A percentile compares a stretch with the other conserved stretches of the same genome.
phyloP scores from a whole-genome alignment of 1,284 basidiomycete genomes.

The Ceratobasidium sp. region DNA sequence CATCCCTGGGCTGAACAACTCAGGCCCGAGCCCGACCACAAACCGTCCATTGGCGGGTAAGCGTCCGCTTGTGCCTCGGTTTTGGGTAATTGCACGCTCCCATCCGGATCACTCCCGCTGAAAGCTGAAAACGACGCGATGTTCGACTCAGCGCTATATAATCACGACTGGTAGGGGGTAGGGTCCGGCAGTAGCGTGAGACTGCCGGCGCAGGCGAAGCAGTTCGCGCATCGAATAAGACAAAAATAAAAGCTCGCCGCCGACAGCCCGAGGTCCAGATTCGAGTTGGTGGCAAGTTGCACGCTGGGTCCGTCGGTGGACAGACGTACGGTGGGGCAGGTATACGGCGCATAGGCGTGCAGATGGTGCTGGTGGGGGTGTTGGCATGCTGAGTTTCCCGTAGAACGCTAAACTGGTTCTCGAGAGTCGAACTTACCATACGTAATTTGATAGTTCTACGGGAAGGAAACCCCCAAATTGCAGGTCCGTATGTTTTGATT shows the following conservation, averaged over 20 bases:
- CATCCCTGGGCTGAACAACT: constrained; percentile 16
- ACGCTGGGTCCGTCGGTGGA: constrained; percentile 57
- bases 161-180: not conserved
- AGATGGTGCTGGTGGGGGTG: constrained; percentile 54
- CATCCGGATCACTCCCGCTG: constrained; percentile 18
- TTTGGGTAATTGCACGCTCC: constrained; percentile 12
- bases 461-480: no score
- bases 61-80: constrained; percentile 17
- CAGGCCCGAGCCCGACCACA: not conserved
- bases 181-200: constrained; percentile 38
- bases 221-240: constrained; percentile 27
- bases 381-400: no score
- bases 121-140: constrained; percentile 9
- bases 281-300: constrained; percentile 65
- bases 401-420: no score
- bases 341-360: constrained; percentile 49
- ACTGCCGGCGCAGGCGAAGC: constrained; percentile 37
- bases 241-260: constrained; percentile 50
- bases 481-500: no score
- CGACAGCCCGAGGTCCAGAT: constrained; percentile 63
- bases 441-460: constrained; percentile 31
- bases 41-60: no score
- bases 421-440: no score
- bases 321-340: constrained; percentile 47
- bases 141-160: not conserved